phyloP scores from a whole-genome alignment of 176 grass and related monocot species.

The Canna indica region DNA sequence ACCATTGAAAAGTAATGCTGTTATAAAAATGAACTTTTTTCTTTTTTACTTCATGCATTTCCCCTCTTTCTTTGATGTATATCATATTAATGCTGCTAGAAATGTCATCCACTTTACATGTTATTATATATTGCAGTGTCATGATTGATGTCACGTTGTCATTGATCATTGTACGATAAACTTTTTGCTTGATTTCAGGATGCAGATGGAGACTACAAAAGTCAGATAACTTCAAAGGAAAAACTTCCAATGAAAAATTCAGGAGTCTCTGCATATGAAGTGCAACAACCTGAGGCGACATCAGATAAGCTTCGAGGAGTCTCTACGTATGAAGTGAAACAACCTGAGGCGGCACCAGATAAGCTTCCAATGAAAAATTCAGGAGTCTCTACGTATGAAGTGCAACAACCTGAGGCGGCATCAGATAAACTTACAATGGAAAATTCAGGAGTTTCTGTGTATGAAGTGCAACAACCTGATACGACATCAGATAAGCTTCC shows the following conservation, averaged over 20 bases:
- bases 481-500: slow-evolving; percentile 15
- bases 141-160: too few species aligned
- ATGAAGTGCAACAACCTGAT: slow-evolving; percentile 26
- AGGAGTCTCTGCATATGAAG: slow-evolving; percentile 22
- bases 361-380: slow-evolving; percentile 72
- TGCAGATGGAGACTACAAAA: too few species aligned
- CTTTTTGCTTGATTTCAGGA: not conserved
- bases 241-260: slow-evolving; percentile 28
- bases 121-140: too few species aligned
- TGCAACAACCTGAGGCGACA: slow-evolving; percentile 25
- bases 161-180: too few species aligned
- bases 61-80: too few species aligned
- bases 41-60: too few species aligned
- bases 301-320: too few species aligned
- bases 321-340: too few species aligned
- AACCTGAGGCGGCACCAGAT: too few species aligned
- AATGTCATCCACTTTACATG: not conserved
- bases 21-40: too few species aligned
- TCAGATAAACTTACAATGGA: slow-evolving; percentile 20
- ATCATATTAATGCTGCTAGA: too few species aligned
- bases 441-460: slow-evolving; percentile 25
- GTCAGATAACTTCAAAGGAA: not conserved
- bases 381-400: slow-evolving; percentile 21
- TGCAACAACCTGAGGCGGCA: slow-evolving; percentile 25
- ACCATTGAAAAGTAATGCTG: too few species aligned